A percentile compares a stretch with the other conserved stretches of the same genome.
phyloP scores from a whole-genome alignment of 2,329 filamentous ascomycete genomes.

The Parasarocladium wereldwijsianum region DNA sequence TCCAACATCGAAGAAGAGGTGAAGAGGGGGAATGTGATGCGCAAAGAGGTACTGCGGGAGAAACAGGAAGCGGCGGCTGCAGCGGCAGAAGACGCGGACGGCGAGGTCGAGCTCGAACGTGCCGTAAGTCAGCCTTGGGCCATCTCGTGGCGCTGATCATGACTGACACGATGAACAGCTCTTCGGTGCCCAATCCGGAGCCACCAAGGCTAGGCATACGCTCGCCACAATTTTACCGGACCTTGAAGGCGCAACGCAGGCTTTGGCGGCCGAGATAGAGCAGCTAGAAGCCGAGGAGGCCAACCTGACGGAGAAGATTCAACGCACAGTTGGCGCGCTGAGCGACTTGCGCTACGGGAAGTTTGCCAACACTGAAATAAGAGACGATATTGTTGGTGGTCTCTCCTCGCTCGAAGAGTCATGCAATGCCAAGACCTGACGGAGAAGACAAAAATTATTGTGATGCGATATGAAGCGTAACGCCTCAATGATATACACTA shows the following conservation, averaged over 20 bases:
- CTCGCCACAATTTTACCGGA: constrained; percentile 51
- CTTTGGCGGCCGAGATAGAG: constrained; percentile 54
- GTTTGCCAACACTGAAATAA: constrained; percentile 48
- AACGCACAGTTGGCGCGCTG: constrained; percentile 52
- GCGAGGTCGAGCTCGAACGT: constrained; percentile 48
- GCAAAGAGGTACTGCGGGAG: constrained; percentile 39
- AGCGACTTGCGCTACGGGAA: constrained; percentile 75
- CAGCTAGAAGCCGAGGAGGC: constrained; percentile 51
- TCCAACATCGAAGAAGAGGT: constrained; percentile 51
- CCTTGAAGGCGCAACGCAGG: constrained; percentile 50
- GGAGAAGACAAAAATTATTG: too few relatives aligned
- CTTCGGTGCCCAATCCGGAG: constrained; percentile 34
- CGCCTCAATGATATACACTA: too few relatives aligned
- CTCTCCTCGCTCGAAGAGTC: constrained; percentile 40
- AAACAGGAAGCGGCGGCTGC: constrained; percentile 30
- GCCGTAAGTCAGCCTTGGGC: constrained; percentile 23
- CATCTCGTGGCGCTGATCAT: neutral
- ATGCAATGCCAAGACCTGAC: constrained; percentile 33
- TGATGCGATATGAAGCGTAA: too few relatives aligned
- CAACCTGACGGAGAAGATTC: constrained; percentile 43
- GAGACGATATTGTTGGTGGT: constrained; percentile 52
- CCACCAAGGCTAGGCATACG: constrained; percentile 39
- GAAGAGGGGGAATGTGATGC: constrained; percentile 41
- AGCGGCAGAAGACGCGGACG: constrained; percentile 41
- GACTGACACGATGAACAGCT: constrained; percentile 26